Percentiles rank a stretch among this genome's conserved stretches.
Conservation (phyloP, 306 rosid genomes). For the Castanea crenata region DNA sequence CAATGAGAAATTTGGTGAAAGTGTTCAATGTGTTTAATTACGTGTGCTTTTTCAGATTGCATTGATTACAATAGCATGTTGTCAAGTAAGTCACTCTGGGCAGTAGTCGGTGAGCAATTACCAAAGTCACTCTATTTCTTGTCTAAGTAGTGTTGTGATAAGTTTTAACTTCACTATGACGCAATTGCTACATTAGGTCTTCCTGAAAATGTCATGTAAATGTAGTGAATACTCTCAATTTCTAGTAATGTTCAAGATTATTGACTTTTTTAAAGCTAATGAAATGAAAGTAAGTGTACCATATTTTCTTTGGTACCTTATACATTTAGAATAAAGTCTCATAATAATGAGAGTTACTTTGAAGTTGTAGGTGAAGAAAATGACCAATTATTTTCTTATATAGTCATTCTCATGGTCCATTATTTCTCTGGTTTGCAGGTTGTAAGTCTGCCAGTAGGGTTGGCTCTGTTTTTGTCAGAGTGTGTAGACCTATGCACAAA, state of each 20-base stretch:
- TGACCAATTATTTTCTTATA: constrained; percentile 23
- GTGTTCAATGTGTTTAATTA: too few relatives aligned
- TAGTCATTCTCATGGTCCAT: too few relatives aligned
- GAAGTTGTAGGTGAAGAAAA: constrained; percentile 27
- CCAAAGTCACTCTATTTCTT: too few relatives aligned
- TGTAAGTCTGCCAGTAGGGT: too few relatives aligned
- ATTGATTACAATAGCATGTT: too few relatives aligned
- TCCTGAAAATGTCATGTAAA: not conserved
- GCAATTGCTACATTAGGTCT: not conserved
- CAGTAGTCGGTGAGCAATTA: too few relatives aligned
- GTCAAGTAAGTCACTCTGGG: too few relatives aligned
- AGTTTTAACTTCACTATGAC: not conserved
- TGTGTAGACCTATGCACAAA: not conserved
- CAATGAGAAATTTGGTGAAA: too few relatives aligned
- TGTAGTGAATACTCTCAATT: not conserved
- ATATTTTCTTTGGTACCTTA: not conserved
- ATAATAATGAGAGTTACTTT: not conserved
- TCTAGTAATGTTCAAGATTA: not conserved
- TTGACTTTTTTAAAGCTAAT: not conserved
- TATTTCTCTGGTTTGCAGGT: too few relatives aligned
- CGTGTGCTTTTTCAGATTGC: too few relatives aligned
- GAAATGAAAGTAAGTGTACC: not conserved
- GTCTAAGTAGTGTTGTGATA: not conserved
- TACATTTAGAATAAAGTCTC: not conserved
- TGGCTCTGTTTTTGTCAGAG: too few relatives aligned